Base-by-base conservation (phyloP, 805 yeast species). In the Barnettozyma salicaria region DNA sequence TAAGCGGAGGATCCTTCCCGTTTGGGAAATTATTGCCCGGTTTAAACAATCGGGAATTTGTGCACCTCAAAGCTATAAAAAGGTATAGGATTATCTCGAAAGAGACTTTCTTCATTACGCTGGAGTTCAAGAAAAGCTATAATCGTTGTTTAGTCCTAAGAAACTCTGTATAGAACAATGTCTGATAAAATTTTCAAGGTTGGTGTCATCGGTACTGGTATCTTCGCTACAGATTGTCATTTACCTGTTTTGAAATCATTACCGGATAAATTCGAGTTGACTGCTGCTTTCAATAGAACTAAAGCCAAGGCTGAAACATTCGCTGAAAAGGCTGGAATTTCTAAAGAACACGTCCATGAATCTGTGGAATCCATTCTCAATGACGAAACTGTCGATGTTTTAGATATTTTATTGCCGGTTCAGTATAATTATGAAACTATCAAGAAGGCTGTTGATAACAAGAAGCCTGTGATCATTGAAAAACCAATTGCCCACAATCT, bases 401-500 rank as follows among this genome's bases (percentile, higher is more conserved):
- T 90, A 20, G 97, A 90, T 56, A 94, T 87, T 3, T 68, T 89
- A 44, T 71, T 90, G 36, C 97, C 97, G n/a, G 95, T 80, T 1
- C 90, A 87, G 58, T 72, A 61, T 65, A 90, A 87, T 58, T 64
- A 77, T 31, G 76, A 68, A 27, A 78, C 78, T 3, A 80, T 88
- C 23, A 68, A 76, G 52, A 68, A 72, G 48, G 95, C 95, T 3
- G 65, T 86, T 37, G 70, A 73, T 33, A 72, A 82, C 49, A 75
- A 77, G 34, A 90, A 89, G 63, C 92, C 96, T 41, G 68, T 89
- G 31, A 68, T 76, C 26, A 61, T 90, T 52, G 97, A 90, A 59
- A 90, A 90, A 64, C 97, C 97, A 46, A 79, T 90, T 56, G 92
- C 97, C 23, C 95, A 95, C 27, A 79, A 73, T 42, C 59, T 90